Percentiles rank a stretch among this genome's conserved stretches.
These are phyloP conservation scores for Sporobolomyces roseus DNA, from an alignment of 768 basidiomycete genomes.

Conservation along the genomic window DNA sequence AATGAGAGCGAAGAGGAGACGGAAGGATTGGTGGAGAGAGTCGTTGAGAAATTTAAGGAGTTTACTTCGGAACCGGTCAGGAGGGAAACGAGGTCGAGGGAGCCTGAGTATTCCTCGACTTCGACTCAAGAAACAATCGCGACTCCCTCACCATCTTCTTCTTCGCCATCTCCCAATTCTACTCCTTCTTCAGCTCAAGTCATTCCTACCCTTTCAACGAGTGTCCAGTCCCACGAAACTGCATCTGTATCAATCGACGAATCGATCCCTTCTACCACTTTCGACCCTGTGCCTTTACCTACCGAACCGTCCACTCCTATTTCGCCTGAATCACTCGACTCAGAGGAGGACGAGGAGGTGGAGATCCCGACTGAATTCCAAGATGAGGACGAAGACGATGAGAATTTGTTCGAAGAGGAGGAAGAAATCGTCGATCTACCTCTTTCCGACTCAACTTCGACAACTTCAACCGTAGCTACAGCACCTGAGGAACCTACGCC, in stretches of 20 bases:
- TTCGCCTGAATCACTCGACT: conserved; percentile 2
- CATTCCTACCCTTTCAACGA: not conserved
- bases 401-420: not conserved
- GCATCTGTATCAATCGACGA: no score
- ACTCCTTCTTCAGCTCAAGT: not conserved
- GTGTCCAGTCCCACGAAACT: not conserved
- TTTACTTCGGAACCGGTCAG: not conserved
- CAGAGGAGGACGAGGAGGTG: conserved; percentile 1
- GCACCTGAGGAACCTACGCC: not conserved
- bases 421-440: no score
- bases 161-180: not conserved
- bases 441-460: not conserved
- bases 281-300: no score
- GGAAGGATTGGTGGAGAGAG: not conserved
- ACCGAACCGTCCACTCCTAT: no score
- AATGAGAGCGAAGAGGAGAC: not conserved
- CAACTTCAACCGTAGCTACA: not conserved
- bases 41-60: not conserved
- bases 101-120: not conserved
- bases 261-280: no score
- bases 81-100: not conserved
- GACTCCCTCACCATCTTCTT: not conserved
- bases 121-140: not conserved
- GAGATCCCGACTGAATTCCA: not conserved
- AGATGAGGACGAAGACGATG: not conserved